A percentile compares a stretch with the other conserved stretches of the same genome.
phyloP scores from a whole-genome alignment of 192 early-diverging fungal genomes.

The Phlyctochytrium bullatum region DNA sequence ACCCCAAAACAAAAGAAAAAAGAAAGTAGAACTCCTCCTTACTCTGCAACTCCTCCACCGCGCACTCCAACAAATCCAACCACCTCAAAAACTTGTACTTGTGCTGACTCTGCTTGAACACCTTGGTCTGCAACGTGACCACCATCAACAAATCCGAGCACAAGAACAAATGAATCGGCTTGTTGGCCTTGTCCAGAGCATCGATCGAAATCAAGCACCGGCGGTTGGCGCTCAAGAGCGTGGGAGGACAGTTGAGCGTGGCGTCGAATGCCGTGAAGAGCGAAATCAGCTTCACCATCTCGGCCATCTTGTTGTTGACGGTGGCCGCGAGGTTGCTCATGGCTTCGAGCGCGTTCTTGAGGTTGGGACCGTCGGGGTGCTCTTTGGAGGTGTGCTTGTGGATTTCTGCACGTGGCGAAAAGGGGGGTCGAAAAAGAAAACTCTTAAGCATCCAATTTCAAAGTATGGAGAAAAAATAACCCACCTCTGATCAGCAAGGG shows the following conservation, averaged over 20 bases:
- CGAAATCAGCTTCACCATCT: constrained; percentile 43
- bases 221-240: constrained; percentile 40
- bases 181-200: constrained; percentile 32
- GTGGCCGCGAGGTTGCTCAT: constrained; percentile 41
- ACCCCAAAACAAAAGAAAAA: neutral
- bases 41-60: constrained; percentile 28
- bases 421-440: too few relatives aligned
- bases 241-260: constrained; percentile 56
- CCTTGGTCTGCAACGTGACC: neutral
- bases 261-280: constrained; percentile 53
- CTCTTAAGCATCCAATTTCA: too few relatives aligned
- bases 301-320: constrained; percentile 55
- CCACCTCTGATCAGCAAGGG: constrained; percentile 43
- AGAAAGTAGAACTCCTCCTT: neutral
- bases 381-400: constrained; percentile 40
- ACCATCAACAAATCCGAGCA: constrained; percentile 52
- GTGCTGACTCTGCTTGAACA: constrained; percentile 11
- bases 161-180: constrained; percentile 29
- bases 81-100: constrained; percentile 39
- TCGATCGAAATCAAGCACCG: constrained; percentile 48
- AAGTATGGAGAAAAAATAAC: neutral
- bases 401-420: constrained; percentile 33
- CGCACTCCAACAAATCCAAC: constrained; percentile 47
- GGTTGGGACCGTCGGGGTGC: constrained; percentile 46
- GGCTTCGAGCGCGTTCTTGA: constrained; percentile 39